Evolutionary conservation across 192 early-diverging fungal species (phyloP), one percentile per base, ranked within the genome.

Genomic region (Powellomyces hirtus): DNA sequence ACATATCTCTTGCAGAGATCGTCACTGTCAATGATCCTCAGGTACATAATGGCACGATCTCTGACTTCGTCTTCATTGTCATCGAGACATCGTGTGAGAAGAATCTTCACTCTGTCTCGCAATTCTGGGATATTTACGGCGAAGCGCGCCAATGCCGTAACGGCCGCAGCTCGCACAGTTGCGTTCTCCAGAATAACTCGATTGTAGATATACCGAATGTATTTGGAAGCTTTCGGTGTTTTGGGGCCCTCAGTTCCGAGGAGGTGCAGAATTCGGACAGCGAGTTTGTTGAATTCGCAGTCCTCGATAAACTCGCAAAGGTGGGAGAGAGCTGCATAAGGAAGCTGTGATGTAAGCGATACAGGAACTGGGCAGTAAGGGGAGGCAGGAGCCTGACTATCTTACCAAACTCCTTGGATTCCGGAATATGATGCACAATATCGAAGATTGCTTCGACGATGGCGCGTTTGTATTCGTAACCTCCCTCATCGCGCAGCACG

Each of bases 241-340:
- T 87, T 89, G 20, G 97, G 97, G 0, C 97, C 96, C 72, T 97
- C 94, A 5, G 90, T 80, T 53, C 97, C 97, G 35, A 99, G 81
- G 38, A 99, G 81, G 79, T 98, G 91, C 55, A 99, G 80, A 64
- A 98, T 93, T 51, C 95, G 90, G 57, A 99, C 96, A n/a, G 96
- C 94, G 5, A 99, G 84, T 79, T 99, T 98, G 18, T 93, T 92
- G 76, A 95, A 99, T 75, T 99, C 97, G 78, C 97, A 99, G 73
- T 99, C 97, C 74, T 99, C 97, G 71, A 99, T 99, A 64, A 99
- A 98, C 81, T 99, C 97, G 77, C 97, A 99, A 52, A 99, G 82
- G 64, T 98, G 93, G 10, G 91, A 90, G 50, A 99, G 84, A 38
- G 95, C 97, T 85, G 42, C 18, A 20, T 30, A 50, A 38, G 56